Conservation (phyloP, 2,329 filamentous ascomycete species). For the Escovopsis sp. region DNA sequence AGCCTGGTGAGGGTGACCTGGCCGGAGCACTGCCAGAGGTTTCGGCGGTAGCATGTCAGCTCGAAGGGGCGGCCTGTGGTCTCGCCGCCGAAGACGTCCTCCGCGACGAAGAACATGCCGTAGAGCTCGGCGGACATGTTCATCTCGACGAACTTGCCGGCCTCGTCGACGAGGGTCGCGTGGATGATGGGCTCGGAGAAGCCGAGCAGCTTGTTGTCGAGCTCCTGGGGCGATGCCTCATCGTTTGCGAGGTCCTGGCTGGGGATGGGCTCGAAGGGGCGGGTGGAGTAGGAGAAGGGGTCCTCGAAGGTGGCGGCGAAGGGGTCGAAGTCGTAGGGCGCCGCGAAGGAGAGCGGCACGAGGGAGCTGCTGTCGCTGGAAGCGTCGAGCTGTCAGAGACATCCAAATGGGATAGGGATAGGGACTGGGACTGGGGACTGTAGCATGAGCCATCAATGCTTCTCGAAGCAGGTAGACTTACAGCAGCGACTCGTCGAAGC, state of each 20-base stretch:
- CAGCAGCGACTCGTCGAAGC: slow-evolving; percentile 43
- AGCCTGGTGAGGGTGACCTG: slow-evolving; percentile 66
- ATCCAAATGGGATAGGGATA: slow-evolving; percentile 2
- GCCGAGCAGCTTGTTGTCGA: slow-evolving; percentile 58
- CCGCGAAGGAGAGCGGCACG: slow-evolving; percentile 36
- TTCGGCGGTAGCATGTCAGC: slow-evolving; percentile 86
- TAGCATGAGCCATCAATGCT: too few relatives aligned
- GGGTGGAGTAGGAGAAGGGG: slow-evolving; percentile 44
- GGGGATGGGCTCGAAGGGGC: slow-evolving; percentile 30
- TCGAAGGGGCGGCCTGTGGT: slow-evolving; percentile 50
- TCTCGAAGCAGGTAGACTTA: slow-evolving; percentile 20
- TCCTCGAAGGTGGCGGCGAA: slow-evolving; percentile 51
- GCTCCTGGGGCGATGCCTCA: slow-evolving; percentile 38
- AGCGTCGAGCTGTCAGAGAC: slow-evolving; percentile 6
- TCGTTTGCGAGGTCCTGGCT: slow-evolving; percentile 29
- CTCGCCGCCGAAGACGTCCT: slow-evolving; percentile 58
- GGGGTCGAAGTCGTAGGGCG: slow-evolving; percentile 45
- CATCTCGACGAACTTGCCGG: slow-evolving; percentile 47
- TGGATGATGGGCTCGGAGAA: slow-evolving; percentile 52
- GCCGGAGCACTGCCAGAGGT: slow-evolving; percentile 89
- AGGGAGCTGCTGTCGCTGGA: slow-evolving; percentile 20
- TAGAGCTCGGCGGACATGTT: slow-evolving; percentile 62
- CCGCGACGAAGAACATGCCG: slow-evolving; percentile 80
- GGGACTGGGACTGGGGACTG: too few relatives aligned
- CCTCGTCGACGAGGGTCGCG: slow-evolving; percentile 49